Evolutionary conservation across 768 basidiomycete genomes (phyloP), one percentile per base, ranked within the genome.

Genomic region (Jaapia argillacea): DNA sequence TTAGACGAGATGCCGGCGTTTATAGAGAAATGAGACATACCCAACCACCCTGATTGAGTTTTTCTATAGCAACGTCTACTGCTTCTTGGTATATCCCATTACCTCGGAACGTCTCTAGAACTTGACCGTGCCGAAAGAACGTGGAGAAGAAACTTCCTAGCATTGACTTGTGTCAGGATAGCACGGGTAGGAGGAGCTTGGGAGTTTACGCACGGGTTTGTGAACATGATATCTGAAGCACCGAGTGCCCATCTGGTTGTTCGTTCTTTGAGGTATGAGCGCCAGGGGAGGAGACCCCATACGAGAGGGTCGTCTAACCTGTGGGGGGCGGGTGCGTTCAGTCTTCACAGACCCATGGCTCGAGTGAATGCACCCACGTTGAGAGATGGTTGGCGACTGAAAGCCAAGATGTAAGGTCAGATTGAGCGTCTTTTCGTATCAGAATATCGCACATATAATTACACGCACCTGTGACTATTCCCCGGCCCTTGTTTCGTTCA

Each of bases 301-400:
- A 71, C 70, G 37, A 92, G 57, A 2, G 87, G 86, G 53, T 89
- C 87, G 54, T 91, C 88, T 41, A 88, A 68, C 18, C 85, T 91
- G 54, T 27, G n/a, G 47, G 18, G 46, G 45, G 21, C 24, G 18
- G 23, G 41, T 23, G 31, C 21, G 26, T 6, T 21, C 4, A 13
- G 13, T 10, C 21, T 42, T 27, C 12, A 41, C 21, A 21, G 24
- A 46, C 38, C 13, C 13, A 4, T 27, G 14, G 25, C n/a, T n/a
- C n/a, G n/a, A n/a, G n/a, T n/a, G 23, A 36, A 24, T 40, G 21
- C 20, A 68, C 80, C 44, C 58, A 91, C 81, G 89, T 92, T 40
- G 93, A 96, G 43, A 93, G 79, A 57, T 98, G 93, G 61, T 98
- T 98, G 45, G 84, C 79, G 38, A 96, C 92, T 94, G 50, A 25